phyloP scores from a whole-genome alignment of 169 alveolate species.

The Plasmodium knowlesi region DNA sequence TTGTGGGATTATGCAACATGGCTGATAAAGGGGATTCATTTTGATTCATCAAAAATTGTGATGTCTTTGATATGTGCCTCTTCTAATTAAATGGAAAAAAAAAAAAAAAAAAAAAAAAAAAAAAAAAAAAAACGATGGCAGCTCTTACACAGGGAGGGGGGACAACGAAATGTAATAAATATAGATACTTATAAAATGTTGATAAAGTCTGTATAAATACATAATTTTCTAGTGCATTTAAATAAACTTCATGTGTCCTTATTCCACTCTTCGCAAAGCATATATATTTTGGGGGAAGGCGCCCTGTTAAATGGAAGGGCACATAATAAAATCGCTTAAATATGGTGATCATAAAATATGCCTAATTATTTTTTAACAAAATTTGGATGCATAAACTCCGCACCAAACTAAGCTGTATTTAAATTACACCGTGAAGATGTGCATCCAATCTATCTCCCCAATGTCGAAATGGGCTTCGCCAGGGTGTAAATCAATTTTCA shows the following conservation, averaged over 20 bases:
- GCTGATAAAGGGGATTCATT: background rate
- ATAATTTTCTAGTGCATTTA: background rate
- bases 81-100: background rate
- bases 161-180: background rate
- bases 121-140: background rate
- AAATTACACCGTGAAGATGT: background rate
- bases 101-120: too few species aligned
- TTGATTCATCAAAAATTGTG: background rate
- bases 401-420: background rate
- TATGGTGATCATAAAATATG: background rate
- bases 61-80: background rate
- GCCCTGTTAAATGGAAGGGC: background rate
- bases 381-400: background rate
- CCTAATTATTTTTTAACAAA: background rate
- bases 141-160: background rate
- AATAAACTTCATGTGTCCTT: background rate
- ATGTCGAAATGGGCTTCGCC: background rate
- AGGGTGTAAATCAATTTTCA: conserved; percentile 36
- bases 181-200: background rate
- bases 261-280: background rate
- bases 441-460: background rate
- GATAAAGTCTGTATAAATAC: background rate
- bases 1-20: background rate
- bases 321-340: background rate
- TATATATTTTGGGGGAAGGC: background rate